These are phyloP conservation scores for Thozetella sp. DNA, from an alignment of 495 filamentous ascomycete species.

Conservation along the genomic window DNA sequence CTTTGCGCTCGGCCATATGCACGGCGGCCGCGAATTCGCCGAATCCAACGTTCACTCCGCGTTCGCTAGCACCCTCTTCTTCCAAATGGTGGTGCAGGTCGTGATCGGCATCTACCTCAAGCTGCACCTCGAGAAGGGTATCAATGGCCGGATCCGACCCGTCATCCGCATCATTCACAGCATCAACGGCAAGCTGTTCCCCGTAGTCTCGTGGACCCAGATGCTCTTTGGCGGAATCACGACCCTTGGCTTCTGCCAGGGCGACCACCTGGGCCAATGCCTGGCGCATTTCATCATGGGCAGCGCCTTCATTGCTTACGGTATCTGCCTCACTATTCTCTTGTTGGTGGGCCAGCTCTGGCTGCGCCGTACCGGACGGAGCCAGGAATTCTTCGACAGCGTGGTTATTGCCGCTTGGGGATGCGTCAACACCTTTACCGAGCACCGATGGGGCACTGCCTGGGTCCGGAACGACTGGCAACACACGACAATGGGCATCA, in stretches of 20 bases:
- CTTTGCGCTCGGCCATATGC: conserved; percentile 88
- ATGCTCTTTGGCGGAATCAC: conserved; percentile 98
- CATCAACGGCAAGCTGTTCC: conserved; percentile 83
- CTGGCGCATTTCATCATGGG: conserved; percentile 99
- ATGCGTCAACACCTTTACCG: conserved; percentile 96
- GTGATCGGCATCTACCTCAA: conserved; percentile 85
- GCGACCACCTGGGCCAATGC: conserved; percentile 91
- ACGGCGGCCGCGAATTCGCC: conserved; percentile 86
- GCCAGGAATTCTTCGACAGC: conserved; percentile 97
- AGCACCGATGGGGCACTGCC: conserved; percentile 86
- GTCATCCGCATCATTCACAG: conserved; percentile 75
- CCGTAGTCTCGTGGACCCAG: conserved; percentile 86
- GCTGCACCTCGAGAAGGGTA: conserved; percentile 81
- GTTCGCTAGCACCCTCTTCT: conserved; percentile 79
- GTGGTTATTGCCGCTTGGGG: conserved; percentile 91
- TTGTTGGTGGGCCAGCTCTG: conserved; percentile 87
- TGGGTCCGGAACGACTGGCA: conserved; percentile 98
- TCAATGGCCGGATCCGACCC: conserved; percentile 76
- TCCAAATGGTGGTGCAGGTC: conserved; percentile 76
- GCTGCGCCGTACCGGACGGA: conserved; percentile 81
- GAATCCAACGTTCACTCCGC: conserved; percentile 76
- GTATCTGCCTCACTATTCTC: conserved; percentile 82
- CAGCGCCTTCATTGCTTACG: conserved; percentile 93
- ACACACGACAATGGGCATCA: conserved; percentile 94
- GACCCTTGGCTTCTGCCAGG: conserved; percentile 89